phyloP scores from a whole-genome alignment of 2,329 filamentous ascomycete genomes.

The Cladosporium sp. region DNA sequence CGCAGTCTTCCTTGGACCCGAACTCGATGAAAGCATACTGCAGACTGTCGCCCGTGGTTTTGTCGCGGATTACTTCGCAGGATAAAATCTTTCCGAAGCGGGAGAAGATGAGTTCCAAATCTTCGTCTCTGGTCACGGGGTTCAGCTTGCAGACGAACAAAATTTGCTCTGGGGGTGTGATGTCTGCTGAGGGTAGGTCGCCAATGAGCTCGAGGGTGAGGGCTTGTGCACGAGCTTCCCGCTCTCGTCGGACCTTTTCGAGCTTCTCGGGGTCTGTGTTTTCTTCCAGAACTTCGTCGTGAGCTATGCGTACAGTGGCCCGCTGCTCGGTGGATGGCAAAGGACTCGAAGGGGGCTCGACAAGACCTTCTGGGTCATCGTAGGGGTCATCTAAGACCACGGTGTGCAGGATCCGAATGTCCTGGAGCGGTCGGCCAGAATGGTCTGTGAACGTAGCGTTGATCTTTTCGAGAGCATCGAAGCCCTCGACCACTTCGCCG shows the following conservation, averaged over 20 bases:
- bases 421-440: constrained; percentile 78
- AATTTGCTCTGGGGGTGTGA: constrained; percentile 94
- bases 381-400: constrained; percentile 89
- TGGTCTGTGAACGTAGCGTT: constrained; percentile 84
- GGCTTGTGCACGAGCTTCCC: constrained; percentile 88
- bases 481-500: constrained; percentile 90
- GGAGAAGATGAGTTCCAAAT: constrained; percentile 91
- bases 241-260: constrained; percentile 75
- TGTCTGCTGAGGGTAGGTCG: constrained; percentile 92
- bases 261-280: constrained; percentile 73
- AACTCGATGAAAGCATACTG: constrained; percentile 99
- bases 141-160: constrained; percentile 98
- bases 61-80: constrained; percentile 92
- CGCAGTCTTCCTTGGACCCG: constrained; percentile 84
- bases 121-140: constrained; percentile 89
- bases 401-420: constrained; percentile 91
- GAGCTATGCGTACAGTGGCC: constrained; percentile 82
- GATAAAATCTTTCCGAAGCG: constrained; percentile 93
- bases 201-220: constrained; percentile 96
- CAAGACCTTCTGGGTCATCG: constrained; percentile 69
- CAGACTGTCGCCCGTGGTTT: constrained; percentile 85
- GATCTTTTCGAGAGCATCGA: constrained; percentile 88
- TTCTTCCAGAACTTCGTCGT: constrained; percentile 76
- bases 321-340: constrained; percentile 77
- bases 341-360: constrained; percentile 73